A percentile compares a stretch with the other conserved stretches of the same genome.
phyloP scores from a whole-genome alignment of 805 yeast genomes.

The Pichia membranifaciens region DNA sequence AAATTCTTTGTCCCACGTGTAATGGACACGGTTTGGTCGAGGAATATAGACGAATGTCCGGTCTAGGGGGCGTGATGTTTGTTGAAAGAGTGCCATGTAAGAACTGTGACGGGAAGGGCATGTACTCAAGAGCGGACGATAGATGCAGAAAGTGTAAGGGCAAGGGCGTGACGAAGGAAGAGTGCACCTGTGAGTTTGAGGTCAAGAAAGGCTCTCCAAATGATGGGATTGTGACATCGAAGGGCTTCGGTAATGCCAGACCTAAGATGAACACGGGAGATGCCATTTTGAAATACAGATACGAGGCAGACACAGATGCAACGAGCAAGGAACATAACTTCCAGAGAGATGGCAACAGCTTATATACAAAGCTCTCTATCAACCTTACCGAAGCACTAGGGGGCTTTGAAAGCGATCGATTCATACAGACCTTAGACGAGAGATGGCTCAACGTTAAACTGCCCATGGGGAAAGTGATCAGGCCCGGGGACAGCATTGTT shows the following conservation, averaged over 20 bases:
- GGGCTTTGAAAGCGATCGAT: constrained; percentile 61
- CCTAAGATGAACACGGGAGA: constrained; percentile 70
- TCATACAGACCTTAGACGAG: constrained; percentile 73
- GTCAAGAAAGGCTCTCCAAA: constrained; percentile 65
- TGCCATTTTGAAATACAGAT: constrained; percentile 56
- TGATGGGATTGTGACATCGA: constrained; percentile 54
- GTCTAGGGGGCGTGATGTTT: constrained; percentile 69
- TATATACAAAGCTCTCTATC: constrained; percentile 54
- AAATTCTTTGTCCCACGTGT: constrained; percentile 58
- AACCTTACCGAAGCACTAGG: constrained; percentile 77
- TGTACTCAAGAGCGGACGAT: constrained; percentile 54
- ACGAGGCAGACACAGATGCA: constrained; percentile 34
- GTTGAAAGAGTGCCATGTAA: constrained; percentile 56
- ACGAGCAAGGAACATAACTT: constrained; percentile 31
- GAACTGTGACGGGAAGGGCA: constrained; percentile 68
- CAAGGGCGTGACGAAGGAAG: constrained; percentile 50
- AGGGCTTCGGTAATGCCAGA: constrained; percentile 72
- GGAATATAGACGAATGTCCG: constrained; percentile 47
- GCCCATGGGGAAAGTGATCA: constrained; percentile 73
- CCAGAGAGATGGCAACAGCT: constrained; percentile 47
- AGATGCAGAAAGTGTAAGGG: constrained; percentile 77
- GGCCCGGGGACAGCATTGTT: constrained; percentile 66
- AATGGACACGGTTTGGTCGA: constrained; percentile 62
- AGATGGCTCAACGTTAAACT: constrained; percentile 59
- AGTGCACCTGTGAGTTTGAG: constrained; percentile 69